Conservation (phyloP, 2,329 filamentous ascomycete species). For the Dothistroma septosporum region DNA sequence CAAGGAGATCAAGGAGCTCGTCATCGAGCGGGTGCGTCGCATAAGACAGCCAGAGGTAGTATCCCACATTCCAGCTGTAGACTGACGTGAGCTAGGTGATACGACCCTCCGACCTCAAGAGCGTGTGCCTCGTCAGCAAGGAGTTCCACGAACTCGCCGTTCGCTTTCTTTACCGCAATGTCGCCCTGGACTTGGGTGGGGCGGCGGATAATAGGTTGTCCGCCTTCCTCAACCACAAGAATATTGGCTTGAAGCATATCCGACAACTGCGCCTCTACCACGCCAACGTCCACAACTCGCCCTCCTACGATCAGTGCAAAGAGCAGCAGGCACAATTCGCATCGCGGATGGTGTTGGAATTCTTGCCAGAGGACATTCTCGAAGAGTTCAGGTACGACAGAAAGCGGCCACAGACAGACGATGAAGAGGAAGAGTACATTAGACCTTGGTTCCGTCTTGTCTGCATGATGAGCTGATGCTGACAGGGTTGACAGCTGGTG, state of each 20-base stretch:
- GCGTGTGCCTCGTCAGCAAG: slow-evolving; percentile 46
- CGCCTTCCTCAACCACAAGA: slow-evolving; percentile 45
- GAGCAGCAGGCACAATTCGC: slow-evolving; percentile 46
- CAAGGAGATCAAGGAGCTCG: slow-evolving; percentile 25
- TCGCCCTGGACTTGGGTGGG: slow-evolving; percentile 46
- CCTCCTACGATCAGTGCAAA: slow-evolving; percentile 38
- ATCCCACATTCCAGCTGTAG: neutral
- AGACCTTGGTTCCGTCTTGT: slow-evolving; percentile 1
- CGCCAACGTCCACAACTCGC: slow-evolving; percentile 33
- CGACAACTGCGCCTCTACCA: slow-evolving; percentile 46
- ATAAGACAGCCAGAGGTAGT: neutral
- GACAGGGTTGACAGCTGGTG: slow-evolving; percentile 40
- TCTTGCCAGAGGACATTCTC: slow-evolving; percentile 47
- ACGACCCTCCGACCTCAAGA: slow-evolving; percentile 47
- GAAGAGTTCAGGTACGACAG: slow-evolving; percentile 43
- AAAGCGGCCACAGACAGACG: slow-evolving; percentile 3
- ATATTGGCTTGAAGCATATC: slow-evolving; percentile 47
- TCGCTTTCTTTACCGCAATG: slow-evolving; percentile 45
- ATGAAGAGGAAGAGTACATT: slow-evolving; percentile 8
- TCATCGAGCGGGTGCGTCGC: slow-evolving; percentile 25
- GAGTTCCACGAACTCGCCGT: slow-evolving; percentile 46
- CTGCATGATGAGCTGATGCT: slow-evolving; percentile 16
- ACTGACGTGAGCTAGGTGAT: slow-evolving; percentile 34
- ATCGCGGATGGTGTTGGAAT: slow-evolving; percentile 47
- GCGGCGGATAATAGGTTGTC: slow-evolving; percentile 42